phyloP scores from a whole-genome alignment of 2,329 filamentous ascomycete genomes.

The Myotisia sp. region DNA sequence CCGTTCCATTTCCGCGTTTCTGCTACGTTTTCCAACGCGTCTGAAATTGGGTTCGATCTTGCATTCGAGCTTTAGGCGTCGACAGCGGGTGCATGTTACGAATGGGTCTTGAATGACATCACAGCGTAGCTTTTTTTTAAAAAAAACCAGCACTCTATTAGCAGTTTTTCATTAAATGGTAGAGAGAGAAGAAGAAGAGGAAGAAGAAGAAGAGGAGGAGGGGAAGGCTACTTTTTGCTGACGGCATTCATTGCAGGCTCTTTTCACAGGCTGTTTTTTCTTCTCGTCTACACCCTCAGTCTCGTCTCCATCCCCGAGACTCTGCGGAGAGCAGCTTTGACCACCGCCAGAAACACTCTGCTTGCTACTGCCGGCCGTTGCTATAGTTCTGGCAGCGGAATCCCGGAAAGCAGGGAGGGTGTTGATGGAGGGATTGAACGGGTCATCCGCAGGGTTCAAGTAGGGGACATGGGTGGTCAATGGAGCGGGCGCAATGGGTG shows the following conservation, averaged over 20 bases:
- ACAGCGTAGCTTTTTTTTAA: constrained; percentile 56
- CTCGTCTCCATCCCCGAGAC: constrained; percentile 30
- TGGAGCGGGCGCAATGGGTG: too few species aligned
- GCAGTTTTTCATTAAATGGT: constrained; percentile 5
- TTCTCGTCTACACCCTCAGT: constrained; percentile 30
- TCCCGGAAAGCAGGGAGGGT: too few species aligned
- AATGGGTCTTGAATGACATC: constrained; percentile 53
- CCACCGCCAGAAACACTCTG: constrained; percentile 23
- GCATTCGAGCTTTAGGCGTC: constrained; percentile 48
- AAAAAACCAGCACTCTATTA: constrained; percentile 1
- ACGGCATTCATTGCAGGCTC: constrained; percentile 55
- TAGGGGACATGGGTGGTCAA: too few species aligned
- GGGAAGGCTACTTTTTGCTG: constrained; percentile 47
- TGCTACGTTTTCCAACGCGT: constrained; percentile 50
- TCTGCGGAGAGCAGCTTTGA: constrained; percentile 33
- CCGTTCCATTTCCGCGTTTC: constrained; percentile 51
- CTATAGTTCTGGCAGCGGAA: too few species aligned
- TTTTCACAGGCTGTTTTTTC: constrained; percentile 38
- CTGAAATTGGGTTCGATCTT: constrained; percentile 58
- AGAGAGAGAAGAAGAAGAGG: not conserved
- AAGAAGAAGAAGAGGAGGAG: not conserved
- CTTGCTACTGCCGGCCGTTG: constrained; percentile 1
- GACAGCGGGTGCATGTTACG: constrained; percentile 46
- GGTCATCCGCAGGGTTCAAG: too few species aligned
- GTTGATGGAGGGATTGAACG: too few species aligned